Percentiles rank a stretch among this genome's conserved stretches.
phyloP scores from a whole-genome alignment of 2,329 filamentous ascomycete genomes.

The Microsporum ferrugineum region DNA sequence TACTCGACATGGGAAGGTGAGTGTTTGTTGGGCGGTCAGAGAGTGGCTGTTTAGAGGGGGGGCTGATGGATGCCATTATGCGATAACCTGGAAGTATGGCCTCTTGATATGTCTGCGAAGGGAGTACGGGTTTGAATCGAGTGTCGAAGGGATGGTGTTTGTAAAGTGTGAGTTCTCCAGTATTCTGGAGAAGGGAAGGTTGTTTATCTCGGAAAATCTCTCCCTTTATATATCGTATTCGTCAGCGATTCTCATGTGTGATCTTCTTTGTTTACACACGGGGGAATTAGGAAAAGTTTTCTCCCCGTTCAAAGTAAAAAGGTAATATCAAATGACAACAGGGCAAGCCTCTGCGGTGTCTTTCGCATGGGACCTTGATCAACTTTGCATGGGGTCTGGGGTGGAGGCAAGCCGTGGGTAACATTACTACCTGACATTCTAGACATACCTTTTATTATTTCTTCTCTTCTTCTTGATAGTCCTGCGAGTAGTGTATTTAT shows the following conservation, averaged over 20 bases:
- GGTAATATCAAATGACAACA: neutral
- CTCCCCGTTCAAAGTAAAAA: neutral
- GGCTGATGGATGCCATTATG: slow-evolving; percentile 2
- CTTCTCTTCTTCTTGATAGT: neutral
- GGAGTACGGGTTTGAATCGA: neutral
- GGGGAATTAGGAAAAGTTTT: neutral
- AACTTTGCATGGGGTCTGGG: neutral
- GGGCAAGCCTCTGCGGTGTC: neutral
- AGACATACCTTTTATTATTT: neutral
- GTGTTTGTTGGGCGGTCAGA: slow-evolving; percentile 34
- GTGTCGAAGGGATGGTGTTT: neutral
- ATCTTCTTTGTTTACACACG: slow-evolving; percentile 1
- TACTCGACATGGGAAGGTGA: slow-evolving; percentile 20
- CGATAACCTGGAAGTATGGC: neutral
- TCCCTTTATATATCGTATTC: slow-evolving; percentile 1
- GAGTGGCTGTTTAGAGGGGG: slow-evolving; percentile 23
- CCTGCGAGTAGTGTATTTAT: neutral
- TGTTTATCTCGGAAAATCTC: neutral
- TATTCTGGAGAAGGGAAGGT: neutral
- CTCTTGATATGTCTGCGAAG: neutral
- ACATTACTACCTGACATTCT: neutral
- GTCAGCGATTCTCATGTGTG: neutral
- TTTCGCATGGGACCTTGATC: neutral
- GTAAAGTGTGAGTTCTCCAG: neutral
- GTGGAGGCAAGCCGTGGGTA: neutral